Base-by-base conservation (phyloP, 495 filamentous ascomycete genomes). In the Parachaetomium inaequale region DNA sequence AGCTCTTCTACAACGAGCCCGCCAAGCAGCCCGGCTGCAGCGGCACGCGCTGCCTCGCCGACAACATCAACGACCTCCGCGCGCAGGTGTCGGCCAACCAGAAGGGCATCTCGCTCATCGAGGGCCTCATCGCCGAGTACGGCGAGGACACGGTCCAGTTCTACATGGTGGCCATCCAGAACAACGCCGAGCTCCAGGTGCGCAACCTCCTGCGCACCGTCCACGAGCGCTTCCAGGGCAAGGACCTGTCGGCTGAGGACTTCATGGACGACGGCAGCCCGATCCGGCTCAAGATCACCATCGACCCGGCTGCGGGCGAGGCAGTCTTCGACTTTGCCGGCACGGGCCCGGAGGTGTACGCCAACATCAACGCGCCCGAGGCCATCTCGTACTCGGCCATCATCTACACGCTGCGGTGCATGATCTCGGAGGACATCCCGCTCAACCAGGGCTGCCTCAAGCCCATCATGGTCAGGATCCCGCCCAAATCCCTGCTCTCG, bases 71-170 rank as follows among this genome's bases (percentile, higher is more conserved):
- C 57, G 94, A 98, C 72, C 84, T 98, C 31, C 94, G 96, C 73
- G 94, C 94, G 0, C 95, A 98, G 68, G 89, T 98, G 26, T 93
- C 94, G 0, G 92, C 93, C 19, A 98, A 98, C 73, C 90, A 95
- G 66, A 96, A 96, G 59, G 94, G 94, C 29, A 97, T 98, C 63
- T 90, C 85, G 28, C 82, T 98, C 25, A 98, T 98, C 63, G 86
- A 86, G 58, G 78, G 81, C 0, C 79, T 98, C 2, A 96, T 98
- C 63, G 81, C 84, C 23, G 94, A 98, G 61, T 98, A 98, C 66
- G 90, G 92, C 28, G 89, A 93, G 63, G 83, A 88, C 3, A 92
- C 92, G 0, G 94, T 98, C 4, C 89, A 96, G 68, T 93, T 93
- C 74, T 98, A 98, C 76, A 98, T 98, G 94, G 79, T 85, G 42